Evolutionary conservation across 495 filamentous ascomycete genomes (phyloP).

Genomic region (Halenospora varia): DNA sequence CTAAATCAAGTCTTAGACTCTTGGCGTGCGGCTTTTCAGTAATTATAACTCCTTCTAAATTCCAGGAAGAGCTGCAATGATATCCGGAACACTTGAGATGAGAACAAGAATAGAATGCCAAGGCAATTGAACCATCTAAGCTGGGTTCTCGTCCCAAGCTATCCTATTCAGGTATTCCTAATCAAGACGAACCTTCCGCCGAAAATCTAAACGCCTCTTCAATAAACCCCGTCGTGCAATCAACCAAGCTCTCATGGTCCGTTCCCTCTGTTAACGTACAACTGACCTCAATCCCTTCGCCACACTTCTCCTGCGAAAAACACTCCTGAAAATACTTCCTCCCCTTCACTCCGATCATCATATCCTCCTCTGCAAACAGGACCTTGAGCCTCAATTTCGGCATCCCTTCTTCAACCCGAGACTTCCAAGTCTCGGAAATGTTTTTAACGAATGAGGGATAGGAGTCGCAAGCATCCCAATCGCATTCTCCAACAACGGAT

Average conservation of each 20-base stretch:
- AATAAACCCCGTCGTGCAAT: slow-evolving; percentile 6
- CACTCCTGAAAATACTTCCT: slow-evolving; percentile 20
- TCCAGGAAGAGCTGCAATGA: no score
- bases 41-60: no score
- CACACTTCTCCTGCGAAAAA: slow-evolving; percentile 15
- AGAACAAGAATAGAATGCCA: no score
- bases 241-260: slow-evolving; percentile 14
- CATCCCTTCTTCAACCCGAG: background rate
- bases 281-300: slow-evolving; percentile 14
- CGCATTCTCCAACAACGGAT: background rate
- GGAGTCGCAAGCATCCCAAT: slow-evolving; percentile 18
- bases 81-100: no score
- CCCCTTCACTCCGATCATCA: slow-evolving; percentile 21
- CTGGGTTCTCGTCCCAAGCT: no score
- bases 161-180: no score
- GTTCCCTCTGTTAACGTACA: slow-evolving; percentile 2
- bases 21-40: no score
- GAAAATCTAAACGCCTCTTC: background rate
- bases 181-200: no score
- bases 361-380: slow-evolving; percentile 15
- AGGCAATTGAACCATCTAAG: no score
- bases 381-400: slow-evolving; percentile 14
- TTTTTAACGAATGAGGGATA: slow-evolving; percentile 5
- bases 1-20: no score
- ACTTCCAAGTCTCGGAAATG: slow-evolving; percentile 5